Evolutionary conservation across 169 alveolate genomes (phyloP).

Genomic region (Besnoitia besnoiti): DNA sequence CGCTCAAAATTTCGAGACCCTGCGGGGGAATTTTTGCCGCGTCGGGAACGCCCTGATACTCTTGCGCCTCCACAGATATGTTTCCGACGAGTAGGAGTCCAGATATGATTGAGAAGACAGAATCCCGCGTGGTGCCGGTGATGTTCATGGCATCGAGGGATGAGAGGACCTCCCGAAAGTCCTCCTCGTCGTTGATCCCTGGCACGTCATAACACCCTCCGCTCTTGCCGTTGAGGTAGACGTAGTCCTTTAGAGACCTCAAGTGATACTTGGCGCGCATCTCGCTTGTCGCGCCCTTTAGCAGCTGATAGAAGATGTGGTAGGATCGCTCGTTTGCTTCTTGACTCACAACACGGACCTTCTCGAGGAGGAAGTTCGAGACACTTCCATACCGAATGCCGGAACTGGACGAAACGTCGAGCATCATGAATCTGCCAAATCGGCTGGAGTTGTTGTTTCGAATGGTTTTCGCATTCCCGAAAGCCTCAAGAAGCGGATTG

Average conservation of each 20-base stretch:
- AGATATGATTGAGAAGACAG: constrained; percentile 86
- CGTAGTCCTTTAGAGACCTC: constrained; percentile 76
- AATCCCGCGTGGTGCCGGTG: constrained; percentile 80
- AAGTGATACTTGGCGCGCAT: constrained; percentile 81
- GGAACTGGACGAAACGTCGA: constrained; percentile 85
- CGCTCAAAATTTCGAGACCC: constrained; percentile 67
- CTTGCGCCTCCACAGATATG: constrained; percentile 85
- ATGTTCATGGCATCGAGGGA: constrained; percentile 92
- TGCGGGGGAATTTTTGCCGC: constrained; percentile 84
- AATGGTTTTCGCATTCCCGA: constrained; percentile 92
- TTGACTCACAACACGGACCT: constrained; percentile 94
- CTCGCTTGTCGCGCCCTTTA: constrained; percentile 88
- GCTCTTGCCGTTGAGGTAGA: constrained; percentile 81
- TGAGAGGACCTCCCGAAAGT: constrained; percentile 88
- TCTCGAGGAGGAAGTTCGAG: constrained; percentile 93
- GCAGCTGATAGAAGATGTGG: constrained; percentile 95
- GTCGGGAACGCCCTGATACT: constrained; percentile 85
- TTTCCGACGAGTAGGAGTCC: constrained; percentile 94
- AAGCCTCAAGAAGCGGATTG: constrained; percentile 89
- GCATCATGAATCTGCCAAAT: constrained; percentile 95
- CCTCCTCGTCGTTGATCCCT: constrained; percentile 88
- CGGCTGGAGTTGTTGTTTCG: constrained; percentile 89
- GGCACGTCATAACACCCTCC: constrained; percentile 84
- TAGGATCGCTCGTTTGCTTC: constrained; percentile 91
- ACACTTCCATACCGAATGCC: constrained; percentile 78